A percentile compares a stretch with the other conserved stretches of the same genome.
Evolutionary conservation across 768 basidiomycete species (phyloP).

Genomic region (Phanerochaete sordida): DNA sequence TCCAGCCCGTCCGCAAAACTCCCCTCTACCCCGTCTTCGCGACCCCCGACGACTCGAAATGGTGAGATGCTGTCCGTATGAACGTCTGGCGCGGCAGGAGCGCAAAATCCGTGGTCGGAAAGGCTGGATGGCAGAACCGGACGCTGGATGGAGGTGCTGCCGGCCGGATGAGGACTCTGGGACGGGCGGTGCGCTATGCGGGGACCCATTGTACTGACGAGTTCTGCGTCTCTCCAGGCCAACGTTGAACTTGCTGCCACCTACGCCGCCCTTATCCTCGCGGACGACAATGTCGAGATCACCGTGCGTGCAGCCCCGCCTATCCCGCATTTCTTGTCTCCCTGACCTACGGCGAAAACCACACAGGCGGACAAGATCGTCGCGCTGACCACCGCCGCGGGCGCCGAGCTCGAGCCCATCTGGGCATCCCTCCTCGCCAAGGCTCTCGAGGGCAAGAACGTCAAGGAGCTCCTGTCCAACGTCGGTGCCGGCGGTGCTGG

Average conservation of each 20-base stretch:
- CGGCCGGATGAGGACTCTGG: neutral
- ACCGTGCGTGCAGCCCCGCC: conserved; percentile 61
- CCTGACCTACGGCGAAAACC: neutral
- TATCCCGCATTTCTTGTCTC: neutral
- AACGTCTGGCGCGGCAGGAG: neutral
- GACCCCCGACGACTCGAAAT: conserved; percentile 6
- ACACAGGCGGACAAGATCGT: conserved; percentile 86
- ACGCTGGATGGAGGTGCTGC: conserved; percentile 2
- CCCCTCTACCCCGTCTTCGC: neutral
- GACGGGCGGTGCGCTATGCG: neutral
- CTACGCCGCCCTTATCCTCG: conserved; percentile 97
- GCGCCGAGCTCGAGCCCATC: conserved; percentile 89
- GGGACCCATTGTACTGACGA: neutral
- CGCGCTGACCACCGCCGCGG: conserved; percentile 80
- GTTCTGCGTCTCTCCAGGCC: conserved; percentile 31
- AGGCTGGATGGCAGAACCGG: neutral
- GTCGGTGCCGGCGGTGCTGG: conserved; percentile 92
- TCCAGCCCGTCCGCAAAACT: conserved; percentile 10
- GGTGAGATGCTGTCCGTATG: conserved; percentile 8
- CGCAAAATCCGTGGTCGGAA: neutral
- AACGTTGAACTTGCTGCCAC: conserved; percentile 84
- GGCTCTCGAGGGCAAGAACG: conserved; percentile 96
- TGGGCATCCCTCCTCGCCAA: conserved; percentile 97
- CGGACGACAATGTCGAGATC: conserved; percentile 96
- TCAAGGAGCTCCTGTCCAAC: conserved; percentile 93